These are phyloP conservation scores for Aspergillus candidus DNA, from an alignment of 2,329 filamentous ascomycete species.

Conservation along the genomic window DNA sequence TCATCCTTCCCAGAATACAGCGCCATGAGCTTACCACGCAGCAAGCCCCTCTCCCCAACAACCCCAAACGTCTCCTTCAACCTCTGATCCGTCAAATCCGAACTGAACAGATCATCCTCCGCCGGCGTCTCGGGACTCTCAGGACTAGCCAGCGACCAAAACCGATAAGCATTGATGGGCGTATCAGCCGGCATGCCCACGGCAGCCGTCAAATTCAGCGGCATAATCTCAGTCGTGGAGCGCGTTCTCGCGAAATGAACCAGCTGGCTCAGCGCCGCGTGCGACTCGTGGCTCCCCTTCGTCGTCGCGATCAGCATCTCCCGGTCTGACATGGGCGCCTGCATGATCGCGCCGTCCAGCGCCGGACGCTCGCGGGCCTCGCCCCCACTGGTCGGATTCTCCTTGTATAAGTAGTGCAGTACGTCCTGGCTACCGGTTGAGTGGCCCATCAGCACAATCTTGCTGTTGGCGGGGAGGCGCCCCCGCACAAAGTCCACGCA, in stretches of 20 bases:
- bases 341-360: conserved; percentile 71
- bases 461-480: conserved; percentile 27
- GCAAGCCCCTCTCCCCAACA: conserved; percentile 31
- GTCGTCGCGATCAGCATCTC: conserved; percentile 49
- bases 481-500: conserved; percentile 48
- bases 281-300: conserved; percentile 16
- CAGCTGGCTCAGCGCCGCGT: conserved; percentile 28
- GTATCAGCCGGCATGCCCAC: conserved; percentile 29
- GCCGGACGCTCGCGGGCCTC: conserved; percentile 39
- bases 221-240: conserved; percentile 23
- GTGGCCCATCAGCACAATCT: conserved; percentile 63
- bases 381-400: conserved; percentile 33
- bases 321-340: conserved; percentile 73
- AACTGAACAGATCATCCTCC: conserved; percentile 85
- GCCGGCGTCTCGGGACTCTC: conserved; percentile 52
- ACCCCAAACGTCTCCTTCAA: conserved; percentile 60
- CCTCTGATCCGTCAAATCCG: conserved; percentile 58
- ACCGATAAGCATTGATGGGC: conserved; percentile 53
- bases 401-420: conserved; percentile 54
- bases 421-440: conserved; percentile 65
- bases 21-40: conserved; percentile 38
- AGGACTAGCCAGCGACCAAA: conserved; percentile 51
- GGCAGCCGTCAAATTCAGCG: conserved; percentile 27
- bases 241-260: conserved; percentile 28
- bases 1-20: conserved; percentile 45